Base-by-base conservation (phyloP, 2,329 filamentous ascomycete genomes). In the Pestalotiopsis sp. region DNA sequence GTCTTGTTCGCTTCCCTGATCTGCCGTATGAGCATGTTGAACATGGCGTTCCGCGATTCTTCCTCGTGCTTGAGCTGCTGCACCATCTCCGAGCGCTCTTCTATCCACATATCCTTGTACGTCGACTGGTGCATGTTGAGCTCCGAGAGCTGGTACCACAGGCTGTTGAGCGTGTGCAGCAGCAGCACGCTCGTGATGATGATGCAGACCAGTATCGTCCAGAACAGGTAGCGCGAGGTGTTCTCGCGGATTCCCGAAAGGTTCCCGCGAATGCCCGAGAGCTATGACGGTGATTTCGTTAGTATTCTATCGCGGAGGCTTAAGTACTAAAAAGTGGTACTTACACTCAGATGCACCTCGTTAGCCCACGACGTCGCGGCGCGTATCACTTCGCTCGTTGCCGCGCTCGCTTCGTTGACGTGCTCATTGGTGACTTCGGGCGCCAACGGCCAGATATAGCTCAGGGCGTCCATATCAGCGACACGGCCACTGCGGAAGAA, bases 141-240 rank as follows among this genome's bases (percentile, higher is more conserved):
- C 31, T 68, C 67, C 7, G 11, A 11, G 20, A 68, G 67, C 41
- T 66, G 57, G 57, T 66, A 60, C 5, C 27, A 66, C 7, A 68
- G 57, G 12, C 41, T 52, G 63, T 68, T 68, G 20, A 68, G 63
- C 1, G 67, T 66, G 38, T 58, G 64, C 38, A 68, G 57, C 27
- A 64, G 41, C 27, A 58, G 38, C 5, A 60, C 12, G 20, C 17
- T 31, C 1, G 45, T 66, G 27, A 45, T 63, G 27, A 56, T 62
- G 11, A 41, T 58, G 39, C 56, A 49, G 39, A 45, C 49, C 11
- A 68, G 38, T 27, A 66, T 59, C 39, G 64, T 66, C 64, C 67
- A 68, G 63, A 68, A 68, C 38, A 68, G 64, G 67, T 66, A 27
- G 31, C 64, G 67, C 39, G 27, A 66, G 9, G 67, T 68, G 45